Base-by-base conservation (phyloP, 1,284 basidiomycete genomes). In the Chalciporus sp. region DNA sequence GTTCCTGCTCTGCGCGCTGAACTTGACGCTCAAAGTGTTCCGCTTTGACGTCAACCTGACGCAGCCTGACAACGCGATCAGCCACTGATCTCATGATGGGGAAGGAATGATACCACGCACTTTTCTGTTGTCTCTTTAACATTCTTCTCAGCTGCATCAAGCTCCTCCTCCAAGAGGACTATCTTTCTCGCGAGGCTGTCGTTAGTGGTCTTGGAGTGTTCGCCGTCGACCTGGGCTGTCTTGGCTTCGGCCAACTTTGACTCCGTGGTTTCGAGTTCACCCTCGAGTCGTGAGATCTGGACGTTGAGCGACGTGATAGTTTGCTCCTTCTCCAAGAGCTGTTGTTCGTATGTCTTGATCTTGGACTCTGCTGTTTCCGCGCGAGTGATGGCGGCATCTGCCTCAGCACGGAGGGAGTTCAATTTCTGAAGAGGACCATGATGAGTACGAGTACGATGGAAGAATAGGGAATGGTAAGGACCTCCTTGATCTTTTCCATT, bases 1-100 rank as follows among this genome's bases (percentile, higher is more conserved):
- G 87, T 75, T 99, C 97, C 71, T 92, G 87, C 74, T 98, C 95
- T 55, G 85, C 78, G 51, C 91, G 85, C 62, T 86, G 81, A 20
- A 98, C 86, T 70, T 97, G 93, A 52, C 95, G 86, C 76, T 98
- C 96, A 74, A 95, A 97, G 80, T 98, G 94, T 75, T 99, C 97
- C 20, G 97, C 95, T 80, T 98, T 98, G 75, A 99, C 91, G 72
- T 99, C 97, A 54, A 96, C 94, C 72, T 98, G 94, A 62, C 97
- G 85, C 64, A 99, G 82, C 74, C 95, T 98, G 67, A 27, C 55
- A 26, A 56, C 29, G 53, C 33, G 44, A 60, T 63, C 58, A 63
- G 56, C 42, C 56, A 53, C 41, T 52, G 53, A 63, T 61, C 49
- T 46, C 28, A 56, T 27, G 58, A 55, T 40, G 39, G 47, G 20